phyloP scores from a whole-genome alignment of 2,329 filamentous ascomycete species.

The Talaromyces sp. region DNA sequence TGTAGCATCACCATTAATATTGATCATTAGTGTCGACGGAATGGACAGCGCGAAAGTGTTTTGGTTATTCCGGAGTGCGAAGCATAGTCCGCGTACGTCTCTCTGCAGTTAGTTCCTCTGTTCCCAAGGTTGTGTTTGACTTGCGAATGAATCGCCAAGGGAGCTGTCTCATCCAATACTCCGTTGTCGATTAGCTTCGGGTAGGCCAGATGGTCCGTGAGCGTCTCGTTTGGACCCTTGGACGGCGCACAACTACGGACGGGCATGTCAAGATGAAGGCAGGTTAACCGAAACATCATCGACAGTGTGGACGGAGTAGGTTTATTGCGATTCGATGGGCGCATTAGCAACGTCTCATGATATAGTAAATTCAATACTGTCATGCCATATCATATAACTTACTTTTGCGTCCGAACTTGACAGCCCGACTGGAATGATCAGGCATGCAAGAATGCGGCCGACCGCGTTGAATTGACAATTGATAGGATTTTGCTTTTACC shows the following conservation, averaged over 20 bases:
- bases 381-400: background rate
- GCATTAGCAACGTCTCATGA: conserved; percentile 4
- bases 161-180: background rate
- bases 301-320: background rate
- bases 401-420: background rate
- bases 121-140: background rate
- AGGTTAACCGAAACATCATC: background rate
- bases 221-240: conserved; percentile 13
- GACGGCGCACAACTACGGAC: background rate
- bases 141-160: background rate
- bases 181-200: background rate
- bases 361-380: background rate
- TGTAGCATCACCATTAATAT: background rate
- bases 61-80: background rate
- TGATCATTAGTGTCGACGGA: background rate
- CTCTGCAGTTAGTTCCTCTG: no score
- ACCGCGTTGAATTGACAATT: background rate
- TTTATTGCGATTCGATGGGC: conserved; percentile 2
- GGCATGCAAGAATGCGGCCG: background rate
- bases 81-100: background rate
- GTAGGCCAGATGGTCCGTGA: conserved; percentile 12
- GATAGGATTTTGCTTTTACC: background rate
- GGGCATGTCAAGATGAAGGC: background rate
- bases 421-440: conserved; percentile 2
- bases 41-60: background rate